Percentiles rank a stretch among this genome's conserved stretches.
Evolutionary conservation across 306 rosid genomes (phyloP).

Genomic region (Cucurbita maxima): DNA sequence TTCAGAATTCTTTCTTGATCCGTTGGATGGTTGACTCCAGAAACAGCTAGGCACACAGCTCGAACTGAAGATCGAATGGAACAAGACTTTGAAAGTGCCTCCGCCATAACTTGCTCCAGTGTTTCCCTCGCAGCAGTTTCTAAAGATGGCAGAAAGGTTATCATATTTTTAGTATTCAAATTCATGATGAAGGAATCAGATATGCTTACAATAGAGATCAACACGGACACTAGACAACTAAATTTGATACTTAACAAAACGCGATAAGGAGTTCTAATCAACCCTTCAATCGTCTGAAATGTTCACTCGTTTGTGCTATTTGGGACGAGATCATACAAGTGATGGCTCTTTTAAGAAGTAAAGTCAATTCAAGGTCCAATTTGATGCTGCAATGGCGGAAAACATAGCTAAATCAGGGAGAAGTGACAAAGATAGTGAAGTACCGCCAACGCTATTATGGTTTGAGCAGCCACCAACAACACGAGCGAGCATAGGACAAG

Average conservation of each 20-base stretch:
- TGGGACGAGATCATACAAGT: neutral
- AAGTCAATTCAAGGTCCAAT: neutral
- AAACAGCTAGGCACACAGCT: constrained; percentile 84
- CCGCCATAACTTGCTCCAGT: constrained; percentile 80
- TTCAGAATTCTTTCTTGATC: constrained; percentile 63
- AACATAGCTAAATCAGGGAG: neutral
- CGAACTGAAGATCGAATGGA: constrained; percentile 69
- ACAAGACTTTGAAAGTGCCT: constrained; percentile 57
- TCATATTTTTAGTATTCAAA: neutral
- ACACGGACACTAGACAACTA: neutral
- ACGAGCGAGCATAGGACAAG: constrained; percentile 58
- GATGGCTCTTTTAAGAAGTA: neutral
- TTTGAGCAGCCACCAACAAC: constrained; percentile 90
- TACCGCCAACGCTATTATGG: constrained; percentile 92
- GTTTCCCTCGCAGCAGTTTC: constrained; percentile 87
- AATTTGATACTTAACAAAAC: neutral
- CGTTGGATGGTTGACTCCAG: constrained; percentile 84
- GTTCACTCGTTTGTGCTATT: neutral
- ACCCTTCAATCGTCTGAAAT: neutral
- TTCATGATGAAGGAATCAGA: neutral
- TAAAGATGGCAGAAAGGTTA: constrained; percentile 16
- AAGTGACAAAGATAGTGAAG: neutral
- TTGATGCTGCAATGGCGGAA: neutral
- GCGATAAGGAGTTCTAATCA: neutral
- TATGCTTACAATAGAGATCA: neutral